phyloP scores from a whole-genome alignment of 2,329 filamentous ascomycete genomes.

The Alternaria sp. region DNA sequence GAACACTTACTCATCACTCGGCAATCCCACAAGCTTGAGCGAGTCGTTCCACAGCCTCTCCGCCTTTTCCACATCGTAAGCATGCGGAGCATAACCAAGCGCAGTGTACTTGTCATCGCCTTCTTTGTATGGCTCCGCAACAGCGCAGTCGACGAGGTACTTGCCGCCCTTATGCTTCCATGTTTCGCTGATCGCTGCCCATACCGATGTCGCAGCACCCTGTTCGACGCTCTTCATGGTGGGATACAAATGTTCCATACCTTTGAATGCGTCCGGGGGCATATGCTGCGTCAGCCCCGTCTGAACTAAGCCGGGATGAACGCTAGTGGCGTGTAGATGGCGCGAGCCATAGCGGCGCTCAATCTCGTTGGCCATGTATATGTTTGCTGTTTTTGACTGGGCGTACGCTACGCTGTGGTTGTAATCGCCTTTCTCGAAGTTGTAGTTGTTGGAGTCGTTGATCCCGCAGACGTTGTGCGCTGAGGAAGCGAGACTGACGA shows the following conservation, averaged over 20 bases:
- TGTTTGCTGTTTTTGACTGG: conserved; percentile 59
- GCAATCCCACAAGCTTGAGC: conserved; percentile 7
- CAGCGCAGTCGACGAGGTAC: conserved; percentile 51
- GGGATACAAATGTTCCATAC: conserved; percentile 4
- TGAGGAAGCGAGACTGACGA: conserved; percentile 55
- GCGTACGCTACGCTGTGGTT: conserved; percentile 52
- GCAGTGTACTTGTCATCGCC: conserved; percentile 18
- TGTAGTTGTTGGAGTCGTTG: conserved; percentile 49
- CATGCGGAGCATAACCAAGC: conserved; percentile 30
- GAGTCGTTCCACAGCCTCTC: conserved; percentile 34
- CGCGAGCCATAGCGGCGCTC: conserved; percentile 55
- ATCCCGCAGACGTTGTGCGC: conserved; percentile 50
- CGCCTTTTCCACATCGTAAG: conserved; percentile 37
- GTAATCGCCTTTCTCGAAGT: conserved; percentile 45
- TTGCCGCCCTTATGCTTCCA: conserved; percentile 56
- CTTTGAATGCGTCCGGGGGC: not conserved
- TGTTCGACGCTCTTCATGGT: conserved; percentile 44
- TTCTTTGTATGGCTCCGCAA: conserved; percentile 15
- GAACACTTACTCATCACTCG: not conserved
- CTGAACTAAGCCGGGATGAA: conserved; percentile 59
- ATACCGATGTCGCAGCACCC: conserved; percentile 58
- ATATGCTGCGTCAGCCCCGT: conserved; percentile 30
- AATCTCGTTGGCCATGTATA: conserved; percentile 59
- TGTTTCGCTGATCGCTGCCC: conserved; percentile 51
- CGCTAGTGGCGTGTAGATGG: conserved; percentile 53